These are phyloP conservation scores for Hypoxylon intermedium DNA, from an alignment of 495 filamentous ascomycete genomes.

Conservation along the genomic window DNA sequence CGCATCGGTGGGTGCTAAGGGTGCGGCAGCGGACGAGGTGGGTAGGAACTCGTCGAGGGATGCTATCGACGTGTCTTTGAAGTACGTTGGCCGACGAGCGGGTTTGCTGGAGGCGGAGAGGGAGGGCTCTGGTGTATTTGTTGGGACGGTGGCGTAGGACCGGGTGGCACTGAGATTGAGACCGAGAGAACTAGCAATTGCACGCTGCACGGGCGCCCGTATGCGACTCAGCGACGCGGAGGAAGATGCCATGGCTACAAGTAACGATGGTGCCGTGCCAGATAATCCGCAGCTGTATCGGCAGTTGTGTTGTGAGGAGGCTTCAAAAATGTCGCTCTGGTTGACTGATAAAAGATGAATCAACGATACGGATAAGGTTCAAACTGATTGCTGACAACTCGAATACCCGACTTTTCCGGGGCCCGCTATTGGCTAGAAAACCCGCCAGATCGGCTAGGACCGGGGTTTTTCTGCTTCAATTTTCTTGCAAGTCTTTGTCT, in stretches of 20 bases:
- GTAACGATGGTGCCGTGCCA: neutral
- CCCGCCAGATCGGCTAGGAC: conserved; percentile 17
- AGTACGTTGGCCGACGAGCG: conserved; percentile 66
- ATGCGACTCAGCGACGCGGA: conserved; percentile 30
- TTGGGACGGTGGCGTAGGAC: conserved; percentile 44
- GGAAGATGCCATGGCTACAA: conserved; percentile 33
- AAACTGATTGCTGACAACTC: conserved; percentile 31
- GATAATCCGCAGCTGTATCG: neutral
- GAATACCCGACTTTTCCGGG: conserved; percentile 20
- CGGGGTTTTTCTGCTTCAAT: conserved; percentile 5
- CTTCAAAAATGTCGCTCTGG: conserved; percentile 2
- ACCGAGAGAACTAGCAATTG: conserved; percentile 25
- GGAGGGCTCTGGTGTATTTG: conserved; percentile 18
- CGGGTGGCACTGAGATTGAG: conserved; percentile 20
- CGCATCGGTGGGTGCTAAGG: conserved; percentile 63
- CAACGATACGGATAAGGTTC: conserved; percentile 15
- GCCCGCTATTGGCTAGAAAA: conserved; percentile 27
- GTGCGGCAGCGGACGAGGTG: conserved; percentile 43
- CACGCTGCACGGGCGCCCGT: conserved; percentile 36
- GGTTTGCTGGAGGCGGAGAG: conserved; percentile 21
- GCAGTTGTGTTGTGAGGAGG: neutral
- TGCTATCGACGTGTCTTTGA: conserved; percentile 84
- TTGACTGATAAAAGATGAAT: conserved; percentile 4
- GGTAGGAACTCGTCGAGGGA: conserved; percentile 84
- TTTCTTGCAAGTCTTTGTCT: no score